These are phyloP conservation scores for Eucalyptus melliodora DNA, from an alignment of 345 rosid genomes.

Conservation along the genomic window DNA sequence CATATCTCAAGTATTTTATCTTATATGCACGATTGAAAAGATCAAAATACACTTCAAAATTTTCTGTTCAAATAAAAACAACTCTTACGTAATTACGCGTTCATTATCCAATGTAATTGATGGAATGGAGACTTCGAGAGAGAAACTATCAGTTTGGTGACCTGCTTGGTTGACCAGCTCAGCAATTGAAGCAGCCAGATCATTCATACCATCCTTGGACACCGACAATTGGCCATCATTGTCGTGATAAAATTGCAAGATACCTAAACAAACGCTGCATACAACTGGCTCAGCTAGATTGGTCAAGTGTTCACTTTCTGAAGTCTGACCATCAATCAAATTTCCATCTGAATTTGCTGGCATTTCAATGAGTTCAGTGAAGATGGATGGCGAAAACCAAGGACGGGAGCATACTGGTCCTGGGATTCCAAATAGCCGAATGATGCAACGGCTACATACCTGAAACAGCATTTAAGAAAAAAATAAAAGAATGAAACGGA, in stretches of 20 bases:
- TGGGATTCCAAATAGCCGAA: constrained; percentile 46
- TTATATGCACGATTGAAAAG: not conserved
- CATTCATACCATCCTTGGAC: constrained; percentile 16
- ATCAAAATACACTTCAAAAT: not conserved
- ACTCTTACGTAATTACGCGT: constrained; percentile 40
- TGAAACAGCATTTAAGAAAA: constrained; percentile 6
- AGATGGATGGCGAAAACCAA: constrained; percentile 10
- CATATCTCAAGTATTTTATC: not conserved
- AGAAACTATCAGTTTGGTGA: constrained; percentile 52
- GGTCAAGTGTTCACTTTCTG: not conserved
- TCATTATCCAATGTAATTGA: constrained; percentile 44
- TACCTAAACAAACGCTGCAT: constrained; percentile 69
- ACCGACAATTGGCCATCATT: constrained; percentile 24
- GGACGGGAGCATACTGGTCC: constrained; percentile 9
- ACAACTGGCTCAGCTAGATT: constrained; percentile 15
- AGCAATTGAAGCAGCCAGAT: constrained; percentile 32
- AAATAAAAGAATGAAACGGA: not conserved
- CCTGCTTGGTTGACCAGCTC: constrained; percentile 52
- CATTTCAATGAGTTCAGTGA: constrained; percentile 8
- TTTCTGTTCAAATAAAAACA: not conserved
- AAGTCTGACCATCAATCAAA: not conserved
- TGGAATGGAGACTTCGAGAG: constrained; percentile 66
- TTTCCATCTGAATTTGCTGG: not conserved
- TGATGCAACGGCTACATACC: constrained; percentile 71
- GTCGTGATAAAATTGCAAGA: constrained; percentile 47